Evolutionary conservation across 2,329 filamentous ascomycete species (phyloP), one percentile per base, ranked within the genome.

Genomic region (Colletotrichum noveboracense): DNA sequence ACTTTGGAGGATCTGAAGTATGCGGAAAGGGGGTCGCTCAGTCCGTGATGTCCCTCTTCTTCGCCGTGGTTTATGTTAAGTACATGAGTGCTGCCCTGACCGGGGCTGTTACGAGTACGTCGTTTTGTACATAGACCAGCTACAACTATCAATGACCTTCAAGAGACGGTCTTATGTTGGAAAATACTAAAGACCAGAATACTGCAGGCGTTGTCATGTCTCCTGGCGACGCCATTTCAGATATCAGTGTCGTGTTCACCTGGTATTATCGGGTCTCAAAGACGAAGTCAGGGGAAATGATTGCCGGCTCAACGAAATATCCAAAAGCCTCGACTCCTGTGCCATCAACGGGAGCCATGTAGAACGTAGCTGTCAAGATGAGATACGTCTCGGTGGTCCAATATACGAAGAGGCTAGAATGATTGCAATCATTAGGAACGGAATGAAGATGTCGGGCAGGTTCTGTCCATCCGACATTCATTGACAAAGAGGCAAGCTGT

Each of bases 221-320:
- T 48, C n/a, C 0, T 4, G 43, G n/a, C n/a, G 18, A 21, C 10
- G 3, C 10, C 43, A 13, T 21, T 10, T 48, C 10, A 48, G n/a
- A 48, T n/a, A 21, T 13, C 0, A 7, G 43, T 12, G 43, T 13
- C 0, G 43, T 48, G 18, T 48, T 48, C 43, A 0, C 10, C 43
- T 21, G 43, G 43, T 48, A 0, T n/a, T 43, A 0, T 43, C 38
- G 38, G 38, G 9, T 48, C 10, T 0, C 2, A 21, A 48, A 48
- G 43, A n/a, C 10, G 0, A 21, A 0, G 12, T 48, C 43, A 0
- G 2, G 9, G 43, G 0, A 48, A n/a, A 21, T 7, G 43, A 21
- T 13, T n/a, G 2, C 18, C n/a, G 18, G 43, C 9, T 48, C 43
- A 48, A 48, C 2, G n/a, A 5, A 10, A 48, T 1, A n/a, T 21